These are phyloP conservation scores for Talaromyces sp. DNA, from an alignment of 2,329 filamentous ascomycete species.

Conservation along the genomic window DNA sequence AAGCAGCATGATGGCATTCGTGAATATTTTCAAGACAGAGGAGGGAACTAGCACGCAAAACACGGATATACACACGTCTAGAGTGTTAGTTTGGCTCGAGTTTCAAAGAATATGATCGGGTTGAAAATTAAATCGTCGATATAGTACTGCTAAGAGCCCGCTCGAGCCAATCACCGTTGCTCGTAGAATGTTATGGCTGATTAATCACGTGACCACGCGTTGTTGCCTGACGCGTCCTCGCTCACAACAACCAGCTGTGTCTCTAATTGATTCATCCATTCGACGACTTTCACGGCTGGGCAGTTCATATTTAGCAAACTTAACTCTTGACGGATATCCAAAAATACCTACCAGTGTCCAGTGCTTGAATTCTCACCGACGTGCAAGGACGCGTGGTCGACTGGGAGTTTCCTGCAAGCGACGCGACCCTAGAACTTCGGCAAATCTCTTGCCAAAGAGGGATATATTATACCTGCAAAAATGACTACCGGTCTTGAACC, in stretches of 20 bases:
- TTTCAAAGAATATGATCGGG: neutral
- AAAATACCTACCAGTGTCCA: neutral
- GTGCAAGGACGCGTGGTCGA: neutral
- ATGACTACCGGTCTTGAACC: conserved; percentile 56
- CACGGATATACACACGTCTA: neutral
- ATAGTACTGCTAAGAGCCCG: neutral
- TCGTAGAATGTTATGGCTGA: neutral
- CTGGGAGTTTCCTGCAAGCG: neutral
- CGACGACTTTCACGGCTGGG: neutral
- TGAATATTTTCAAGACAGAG: neutral
- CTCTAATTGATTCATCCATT: neutral
- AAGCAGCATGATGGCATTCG: neutral
- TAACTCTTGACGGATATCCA: neutral
- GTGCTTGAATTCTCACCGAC: neutral
- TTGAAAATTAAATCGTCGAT: neutral
- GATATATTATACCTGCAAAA: neutral
- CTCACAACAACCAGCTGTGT: neutral
- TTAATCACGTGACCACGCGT: neutral
- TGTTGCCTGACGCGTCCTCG: neutral
- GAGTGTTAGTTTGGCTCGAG: neutral
- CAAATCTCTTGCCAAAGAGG: neutral
- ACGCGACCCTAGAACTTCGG: neutral
- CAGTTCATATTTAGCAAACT: neutral
- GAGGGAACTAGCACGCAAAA: neutral
- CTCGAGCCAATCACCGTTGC: neutral